Evolutionary conservation across 495 filamentous ascomycete species (phyloP), one percentile per base, ranked within the genome.

Genomic region (Alectoria sarmentosa): DNA sequence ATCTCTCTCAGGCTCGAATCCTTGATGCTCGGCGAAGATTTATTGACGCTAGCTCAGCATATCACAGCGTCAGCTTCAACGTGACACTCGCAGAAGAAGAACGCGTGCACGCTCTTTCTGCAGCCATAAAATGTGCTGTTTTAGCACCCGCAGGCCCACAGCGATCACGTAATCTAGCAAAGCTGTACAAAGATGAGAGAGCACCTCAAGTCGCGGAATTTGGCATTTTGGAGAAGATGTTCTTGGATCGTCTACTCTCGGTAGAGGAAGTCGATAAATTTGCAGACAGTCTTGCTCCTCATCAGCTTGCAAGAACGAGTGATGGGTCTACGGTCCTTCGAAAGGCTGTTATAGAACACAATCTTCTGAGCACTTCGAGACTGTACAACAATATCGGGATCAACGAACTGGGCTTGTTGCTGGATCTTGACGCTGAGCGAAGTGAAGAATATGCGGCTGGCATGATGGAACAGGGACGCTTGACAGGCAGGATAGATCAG

Each of bases 151-250:
- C 94, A 7, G 94, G 94, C 0, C 94, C 94, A 0, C 79, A 86
- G 67, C 89, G 94, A 21, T 91, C 89, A 61, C 82, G 90, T 14
- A 83, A 83, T 11, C 80, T 98, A 11, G 89, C 86, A 4, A 86
- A 86, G 62, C 78, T 98, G 10, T 97, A 96, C 81, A 97, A 96
- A 74, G 94, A 98, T 71, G 95, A 98, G 56, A 85, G 94, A 26
- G 83, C 90, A 0, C 76, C 82, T 3, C 82, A 85, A 55, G 82
- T 92, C 4, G 85, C 88, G 10, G 90, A 97, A 73, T 93, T 88
- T 70, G 80, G 83, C 49, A 97, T 98, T 61, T 79, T 98, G 28
- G 95, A 98, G 79, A 98, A 98, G 78, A 97, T 98, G 85, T 95
- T 96, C 73, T 82, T 98, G 36, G 91, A 98, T 75, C 85, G 94